Base-by-base conservation (phyloP, 768 basidiomycete genomes). In the Clavulina sp. region DNA sequence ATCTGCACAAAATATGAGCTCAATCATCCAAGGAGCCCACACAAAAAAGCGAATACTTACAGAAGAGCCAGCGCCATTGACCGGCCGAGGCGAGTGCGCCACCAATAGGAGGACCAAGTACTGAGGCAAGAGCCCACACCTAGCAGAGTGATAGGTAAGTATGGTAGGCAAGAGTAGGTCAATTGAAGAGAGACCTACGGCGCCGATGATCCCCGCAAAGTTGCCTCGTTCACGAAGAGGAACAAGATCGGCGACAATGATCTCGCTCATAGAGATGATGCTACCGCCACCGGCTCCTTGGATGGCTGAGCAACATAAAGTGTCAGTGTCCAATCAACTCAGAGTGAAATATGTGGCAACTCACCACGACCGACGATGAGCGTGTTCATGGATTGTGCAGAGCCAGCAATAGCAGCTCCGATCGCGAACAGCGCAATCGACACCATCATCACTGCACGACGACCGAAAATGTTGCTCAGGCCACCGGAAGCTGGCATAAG, bases 31-130 rank as follows among this genome's bases (percentile, higher is more conserved):
- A n/a, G n/a, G n/a, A n/a, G n/a, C n/a, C n/a, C n/a, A n/a, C n/a
- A n/a, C n/a, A n/a, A n/a, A n/a, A 2, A 4, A 2, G n/a, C n/a
- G 34, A n/a, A 4, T 48, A 33, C 54, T 52, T 41, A 70, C 70
- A 71, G 59, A 71, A 71, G 33, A 71, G 57, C 68, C 70, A 70
- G 47, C 69, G 57, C 69, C 70, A 71, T 24, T 59, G 53, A 1
- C 64, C 66, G 4, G 48, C 53, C 13, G 61, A 56, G 13, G 66
- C 63, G 9, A 70, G 58, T 41, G 62, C 62, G 0, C 69, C 69
- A 4, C 64, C 67, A 4, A 70, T 56, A 0, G 67, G 52, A 5
- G 69, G 68, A 3, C 64, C 67, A 4, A 65, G 52, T 1, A 57
- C 62, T 6, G 60, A 55, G 19, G 66, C 66, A n/a, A 70, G 13